Evolutionary conservation across 1,284 basidiomycete genomes (phyloP).

Genomic region (Rhodotorula sp.): DNA sequence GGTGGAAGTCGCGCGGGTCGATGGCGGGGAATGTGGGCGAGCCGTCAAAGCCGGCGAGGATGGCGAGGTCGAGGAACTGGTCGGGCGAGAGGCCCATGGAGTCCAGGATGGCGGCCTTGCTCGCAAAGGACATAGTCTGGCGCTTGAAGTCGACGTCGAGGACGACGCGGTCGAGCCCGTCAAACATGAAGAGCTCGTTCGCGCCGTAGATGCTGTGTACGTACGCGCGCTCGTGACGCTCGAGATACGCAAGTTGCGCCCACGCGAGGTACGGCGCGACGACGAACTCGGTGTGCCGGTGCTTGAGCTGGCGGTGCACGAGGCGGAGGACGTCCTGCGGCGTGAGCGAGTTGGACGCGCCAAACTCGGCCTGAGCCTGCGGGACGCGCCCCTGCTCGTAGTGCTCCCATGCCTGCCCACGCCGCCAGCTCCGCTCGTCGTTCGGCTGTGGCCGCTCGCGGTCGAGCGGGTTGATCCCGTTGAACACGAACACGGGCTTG

Average conservation of each 20-base stretch:
- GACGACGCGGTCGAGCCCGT: conserved; percentile 85
- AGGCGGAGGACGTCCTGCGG: conserved; percentile 91
- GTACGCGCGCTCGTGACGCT: conserved; percentile 89
- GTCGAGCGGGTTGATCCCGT: conserved; percentile 71
- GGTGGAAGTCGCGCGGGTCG: conserved; percentile 74
- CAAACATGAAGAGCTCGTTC: conserved; percentile 84
- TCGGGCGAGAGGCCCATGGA: conserved; percentile 80
- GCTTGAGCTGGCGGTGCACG: conserved; percentile 88
- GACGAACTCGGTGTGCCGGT: conserved; percentile 93
- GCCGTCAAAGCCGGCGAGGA: conserved; percentile 88
- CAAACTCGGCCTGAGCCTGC: conserved; percentile 77
- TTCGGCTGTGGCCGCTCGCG: conserved; percentile 29
- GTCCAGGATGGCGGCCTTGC: conserved; percentile 72
- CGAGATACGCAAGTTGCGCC: conserved; percentile 92
- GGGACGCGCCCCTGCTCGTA: conserved; percentile 89
- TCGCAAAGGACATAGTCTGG: conserved; percentile 79
- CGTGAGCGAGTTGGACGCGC: conserved; percentile 62
- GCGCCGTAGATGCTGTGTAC: conserved; percentile 93
- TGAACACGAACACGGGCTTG: conserved; percentile 96
- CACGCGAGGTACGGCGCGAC: conserved; percentile 92
- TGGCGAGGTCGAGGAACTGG: conserved; percentile 91
- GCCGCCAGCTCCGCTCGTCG: conserved; percentile 45
- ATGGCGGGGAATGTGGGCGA: conserved; percentile 74
- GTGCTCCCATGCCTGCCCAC: conserved; percentile 77
- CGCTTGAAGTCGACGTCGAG: conserved; percentile 73